Evolutionary conservation across 2,329 filamentous ascomycete species (phyloP).

Genomic region (Talaromyces sp.): DNA sequence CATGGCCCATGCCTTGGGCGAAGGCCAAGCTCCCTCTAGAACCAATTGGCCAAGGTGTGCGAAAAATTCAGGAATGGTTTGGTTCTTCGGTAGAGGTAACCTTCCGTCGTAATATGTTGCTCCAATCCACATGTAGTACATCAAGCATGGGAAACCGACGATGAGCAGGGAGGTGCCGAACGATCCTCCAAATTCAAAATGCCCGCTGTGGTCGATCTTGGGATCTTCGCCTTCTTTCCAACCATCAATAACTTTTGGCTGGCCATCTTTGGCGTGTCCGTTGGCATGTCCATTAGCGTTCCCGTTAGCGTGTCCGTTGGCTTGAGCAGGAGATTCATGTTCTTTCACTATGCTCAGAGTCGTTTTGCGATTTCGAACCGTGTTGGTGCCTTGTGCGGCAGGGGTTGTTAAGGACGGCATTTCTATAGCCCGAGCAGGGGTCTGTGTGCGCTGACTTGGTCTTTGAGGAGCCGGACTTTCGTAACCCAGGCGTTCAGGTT

Average conservation of each 20-base stretch:
- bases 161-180: constrained; percentile 80
- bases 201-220: constrained; percentile 49
- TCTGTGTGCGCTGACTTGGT: constrained; percentile 43
- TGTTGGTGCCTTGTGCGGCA: constrained; percentile 22
- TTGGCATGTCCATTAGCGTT: constrained; percentile 32
- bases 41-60: constrained; percentile 68
- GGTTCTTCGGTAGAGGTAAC: constrained; percentile 67
- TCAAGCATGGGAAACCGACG: constrained; percentile 86
- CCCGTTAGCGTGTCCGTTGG: constrained; percentile 18
- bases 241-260: constrained; percentile 39
- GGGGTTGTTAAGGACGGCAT: constrained; percentile 27
- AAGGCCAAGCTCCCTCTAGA: constrained; percentile 82
- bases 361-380: constrained; percentile 25
- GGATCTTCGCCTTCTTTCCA: constrained; percentile 44
- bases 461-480: constrained; percentile 51
- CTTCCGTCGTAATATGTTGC: constrained; percentile 88
- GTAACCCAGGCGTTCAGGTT: constrained; percentile 52
- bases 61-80: constrained; percentile 70
- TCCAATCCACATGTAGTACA: constrained; percentile 99
- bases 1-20: constrained; percentile 78
- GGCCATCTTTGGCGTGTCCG: constrained; percentile 26
- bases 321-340: not conserved
- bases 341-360: constrained; percentile 14
- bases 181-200: constrained; percentile 83
- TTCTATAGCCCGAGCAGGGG: constrained; percentile 34